These are phyloP conservation scores for Ophiostoma tasmaniense DNA, from an alignment of 2,329 filamentous ascomycete species.

Conservation along the genomic window DNA sequence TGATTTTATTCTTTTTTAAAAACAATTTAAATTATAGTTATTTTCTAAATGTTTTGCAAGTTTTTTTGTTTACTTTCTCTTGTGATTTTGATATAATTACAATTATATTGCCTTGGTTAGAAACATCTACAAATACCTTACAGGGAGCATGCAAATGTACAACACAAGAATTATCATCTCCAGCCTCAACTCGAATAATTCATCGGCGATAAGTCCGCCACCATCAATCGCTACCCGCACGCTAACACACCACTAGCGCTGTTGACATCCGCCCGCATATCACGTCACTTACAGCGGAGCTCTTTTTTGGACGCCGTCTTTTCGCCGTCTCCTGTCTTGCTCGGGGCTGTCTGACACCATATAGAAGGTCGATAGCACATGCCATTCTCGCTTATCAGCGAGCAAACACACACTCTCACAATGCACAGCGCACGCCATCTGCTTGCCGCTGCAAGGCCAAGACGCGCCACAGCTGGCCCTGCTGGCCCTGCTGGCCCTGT, in stretches of 20 bases:
- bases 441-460: neutral
- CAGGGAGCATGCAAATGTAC: too few relatives aligned
- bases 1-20: too few relatives aligned
- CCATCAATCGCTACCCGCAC: neutral
- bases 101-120: too few relatives aligned
- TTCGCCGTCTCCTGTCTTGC: neutral
- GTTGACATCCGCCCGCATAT: constrained; percentile 35
- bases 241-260: constrained; percentile 28
- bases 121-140: too few relatives aligned
- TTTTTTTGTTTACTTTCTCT: too few relatives aligned
- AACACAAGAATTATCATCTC: too few relatives aligned
- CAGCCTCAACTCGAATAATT: too few relatives aligned
- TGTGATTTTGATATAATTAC: too few relatives aligned
- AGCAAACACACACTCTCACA: neutral
- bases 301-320: neutral
- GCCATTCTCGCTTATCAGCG: neutral
- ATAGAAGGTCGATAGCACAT: neutral
- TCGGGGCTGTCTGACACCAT: neutral
- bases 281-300: neutral
- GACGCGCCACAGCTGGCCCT: neutral
- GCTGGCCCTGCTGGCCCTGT: neutral
- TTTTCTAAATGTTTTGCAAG: too few relatives aligned
- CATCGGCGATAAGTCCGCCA: too few relatives aligned
- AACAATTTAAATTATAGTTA: too few relatives aligned
- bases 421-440: constrained; percentile 7